A percentile compares a stretch with the other conserved stretches of the same genome.
These are phyloP conservation scores for Lactarius deliciosus DNA, from an alignment of 768 basidiomycete genomes.

Conservation along the genomic window DNA sequence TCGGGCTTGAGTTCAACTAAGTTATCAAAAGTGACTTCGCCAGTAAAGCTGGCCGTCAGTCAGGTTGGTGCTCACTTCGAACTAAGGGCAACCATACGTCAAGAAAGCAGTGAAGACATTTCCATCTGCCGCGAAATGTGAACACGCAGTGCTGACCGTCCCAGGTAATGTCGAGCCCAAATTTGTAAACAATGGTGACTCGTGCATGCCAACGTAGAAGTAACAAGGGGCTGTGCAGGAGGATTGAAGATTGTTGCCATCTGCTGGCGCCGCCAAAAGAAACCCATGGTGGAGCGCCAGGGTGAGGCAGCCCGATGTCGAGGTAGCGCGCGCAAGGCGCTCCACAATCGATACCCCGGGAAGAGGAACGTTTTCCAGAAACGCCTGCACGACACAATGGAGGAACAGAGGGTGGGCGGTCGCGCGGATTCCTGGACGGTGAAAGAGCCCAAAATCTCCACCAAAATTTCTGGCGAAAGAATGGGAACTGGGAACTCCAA, in stretches of 20 bases:
- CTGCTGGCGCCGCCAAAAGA: slow-evolving; percentile 15
- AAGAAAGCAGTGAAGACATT: slow-evolving; percentile 11
- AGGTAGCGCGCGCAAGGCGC: slow-evolving; percentile 6
- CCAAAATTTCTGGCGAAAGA: slow-evolving; percentile 1
- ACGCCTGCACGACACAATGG: slow-evolving; percentile 8
- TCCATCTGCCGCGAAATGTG: slow-evolving; percentile 14
- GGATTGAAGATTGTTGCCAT: slow-evolving; percentile 1
- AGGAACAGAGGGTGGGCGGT: slow-evolving; percentile 1
- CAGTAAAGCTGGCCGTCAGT: slow-evolving; percentile 9
- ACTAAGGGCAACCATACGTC: background rate
- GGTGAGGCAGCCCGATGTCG: slow-evolving; percentile 14
- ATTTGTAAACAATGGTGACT: background rate
- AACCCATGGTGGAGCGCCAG: slow-evolving; percentile 13
- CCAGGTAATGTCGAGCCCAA: slow-evolving; percentile 7
- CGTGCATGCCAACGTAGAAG: slow-evolving; percentile 15
- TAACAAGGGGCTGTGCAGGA: slow-evolving; percentile 6
- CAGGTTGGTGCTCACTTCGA: background rate
- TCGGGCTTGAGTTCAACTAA: slow-evolving; percentile 7
- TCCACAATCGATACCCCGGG: slow-evolving; percentile 1
- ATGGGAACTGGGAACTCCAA: slow-evolving; percentile 10
- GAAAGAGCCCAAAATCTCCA: slow-evolving; percentile 8
- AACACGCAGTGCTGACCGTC: slow-evolving; percentile 9
- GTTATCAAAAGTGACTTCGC: slow-evolving; percentile 11
- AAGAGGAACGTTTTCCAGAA: slow-evolving; percentile 10
- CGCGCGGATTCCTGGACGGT: slow-evolving; percentile 13